Evolutionary conservation across 2,329 filamentous ascomycete genomes (phyloP).

Genomic region (Colletotrichum musae): DNA sequence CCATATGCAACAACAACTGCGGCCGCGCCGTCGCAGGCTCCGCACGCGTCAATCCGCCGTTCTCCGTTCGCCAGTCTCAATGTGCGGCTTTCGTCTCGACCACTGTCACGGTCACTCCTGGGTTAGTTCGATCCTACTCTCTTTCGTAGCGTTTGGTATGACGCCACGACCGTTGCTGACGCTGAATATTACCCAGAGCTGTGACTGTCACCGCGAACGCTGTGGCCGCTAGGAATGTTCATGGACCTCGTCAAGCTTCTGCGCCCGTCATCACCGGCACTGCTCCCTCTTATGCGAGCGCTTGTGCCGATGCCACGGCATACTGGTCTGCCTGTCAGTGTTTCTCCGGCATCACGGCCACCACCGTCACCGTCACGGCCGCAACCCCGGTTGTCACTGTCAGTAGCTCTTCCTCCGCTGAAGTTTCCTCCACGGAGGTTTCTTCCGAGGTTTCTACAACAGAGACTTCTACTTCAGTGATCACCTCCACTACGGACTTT

Average conservation of each 20-base stretch:
- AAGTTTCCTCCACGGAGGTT: too few species aligned
- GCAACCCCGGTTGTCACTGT: constrained; percentile 26
- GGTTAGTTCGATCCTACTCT: constrained; percentile 5
- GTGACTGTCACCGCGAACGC: constrained; percentile 15
- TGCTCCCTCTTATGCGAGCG: constrained; percentile 40
- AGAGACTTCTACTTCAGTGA: background rate
- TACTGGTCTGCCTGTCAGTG: constrained; percentile 45
- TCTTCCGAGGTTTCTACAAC: too few species aligned
- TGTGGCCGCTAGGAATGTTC: constrained; percentile 19
- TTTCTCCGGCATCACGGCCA: constrained; percentile 39
- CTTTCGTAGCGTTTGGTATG: too few species aligned
- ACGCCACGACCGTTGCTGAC: too few species aligned
- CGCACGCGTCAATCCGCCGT: constrained; percentile 10
- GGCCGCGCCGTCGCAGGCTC: constrained; percentile 36
- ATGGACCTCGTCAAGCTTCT: constrained; percentile 16
- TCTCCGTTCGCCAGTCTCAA: constrained; percentile 14
- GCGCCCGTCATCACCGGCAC: constrained; percentile 19
- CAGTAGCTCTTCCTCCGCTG: background rate
- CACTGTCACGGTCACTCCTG: constrained; percentile 33
- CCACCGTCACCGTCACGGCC: constrained; percentile 39
- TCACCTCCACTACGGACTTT: background rate
- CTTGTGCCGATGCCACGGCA: constrained; percentile 30
- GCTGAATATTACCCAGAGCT: background rate
- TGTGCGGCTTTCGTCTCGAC: constrained; percentile 32
- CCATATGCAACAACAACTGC: constrained; percentile 37